These are phyloP conservation scores for Ganoderma sinense DNA, from an alignment of 1,284 basidiomycete species.

Conservation along the genomic window DNA sequence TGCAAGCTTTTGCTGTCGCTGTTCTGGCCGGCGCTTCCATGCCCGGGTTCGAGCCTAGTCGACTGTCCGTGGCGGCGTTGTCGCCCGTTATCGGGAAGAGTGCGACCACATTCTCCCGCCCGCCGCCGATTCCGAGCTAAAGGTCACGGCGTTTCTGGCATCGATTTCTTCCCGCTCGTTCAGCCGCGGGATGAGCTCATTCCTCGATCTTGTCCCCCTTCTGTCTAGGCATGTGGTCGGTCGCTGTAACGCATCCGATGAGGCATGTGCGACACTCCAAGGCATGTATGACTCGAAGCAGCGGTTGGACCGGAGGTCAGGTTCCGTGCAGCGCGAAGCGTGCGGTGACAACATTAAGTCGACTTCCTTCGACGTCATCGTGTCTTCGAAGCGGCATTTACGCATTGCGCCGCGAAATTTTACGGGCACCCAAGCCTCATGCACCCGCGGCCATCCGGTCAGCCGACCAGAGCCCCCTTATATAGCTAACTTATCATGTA, in stretches of 20 bases:
- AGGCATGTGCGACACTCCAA: conserved; percentile 7
- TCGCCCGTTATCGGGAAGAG: conserved; percentile 28
- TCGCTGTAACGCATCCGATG: conserved; percentile 14
- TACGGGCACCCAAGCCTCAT: conserved; percentile 14
- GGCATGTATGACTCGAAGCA: conserved; percentile 18
- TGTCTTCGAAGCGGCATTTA: conserved; percentile 17
- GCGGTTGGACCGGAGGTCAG: conserved; percentile 15
- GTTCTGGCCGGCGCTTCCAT: conserved; percentile 23
- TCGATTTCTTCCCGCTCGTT: conserved; percentile 2
- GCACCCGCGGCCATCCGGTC: conserved; percentile 19
- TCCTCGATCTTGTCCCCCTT: conserved; percentile 6
- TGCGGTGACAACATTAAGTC: conserved; percentile 13
- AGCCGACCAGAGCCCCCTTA: conserved; percentile 20
- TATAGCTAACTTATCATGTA: conserved; percentile 27
- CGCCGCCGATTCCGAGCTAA: conserved; percentile 37
- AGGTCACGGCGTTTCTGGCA: neutral
- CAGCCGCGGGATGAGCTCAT: neutral
- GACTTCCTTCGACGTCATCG: conserved; percentile 27
- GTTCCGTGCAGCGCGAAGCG: neutral
- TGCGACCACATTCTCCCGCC: conserved; percentile 41
- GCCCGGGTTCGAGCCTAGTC: conserved; percentile 8
- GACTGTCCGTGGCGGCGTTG: conserved; percentile 13
- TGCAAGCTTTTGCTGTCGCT: conserved; percentile 39
- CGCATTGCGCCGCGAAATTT: conserved; percentile 17
- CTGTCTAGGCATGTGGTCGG: conserved; percentile 13